Base-by-base conservation (phyloP, 2,329 filamentous ascomycete species). In the Trichoderma oligosporum region DNA sequence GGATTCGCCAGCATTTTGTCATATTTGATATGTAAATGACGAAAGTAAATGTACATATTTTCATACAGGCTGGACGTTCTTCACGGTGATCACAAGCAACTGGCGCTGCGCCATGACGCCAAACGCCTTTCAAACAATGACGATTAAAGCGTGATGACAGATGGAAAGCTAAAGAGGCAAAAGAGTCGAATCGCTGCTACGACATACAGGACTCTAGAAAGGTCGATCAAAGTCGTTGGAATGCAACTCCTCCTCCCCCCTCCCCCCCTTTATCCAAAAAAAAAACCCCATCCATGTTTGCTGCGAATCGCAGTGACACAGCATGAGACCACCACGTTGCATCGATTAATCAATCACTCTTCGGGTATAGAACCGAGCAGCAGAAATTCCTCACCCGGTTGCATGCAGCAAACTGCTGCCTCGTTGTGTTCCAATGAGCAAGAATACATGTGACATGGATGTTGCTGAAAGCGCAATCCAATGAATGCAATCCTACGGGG, bases 301-400 rank as follows among this genome's bases (percentile, higher is more conserved):
- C 49, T 53, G 49, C 49, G 18, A 53, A 53, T 44, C 49, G 38
- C 38, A 53, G 29, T 44, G 27, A 36, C 38, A 53, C 49, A 44
- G 27, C 49, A 44, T 44, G 49, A 29, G 18, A 53, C 49, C 49
- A 53, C 49, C 41, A 35, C 31, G 38, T 53, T 44, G 49, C 24
- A 11, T 9, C 24, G 41, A 22, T 24, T 53, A 38, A 39, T 29
- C 38, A 44, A 53, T 53, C 39, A 53, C 27, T 27, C 29, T 44
- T 20, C 49, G 38, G 49, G 29, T 22, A 27, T 31, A 53, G 44
- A n/a, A 20, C 49, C 49, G 49, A 53, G 49, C 27, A 53, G 38
- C 39, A 41, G 24, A 33, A 44, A 14, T 16, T 42, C 49, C 33
- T 53, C 49, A 53, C 48, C n/a, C 29, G 38, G 49, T 39, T 53